A percentile compares a stretch with the other conserved stretches of the same genome.
phyloP scores from a whole-genome alignment of 345 rosid species.

The Eutrema japonicum region DNA sequence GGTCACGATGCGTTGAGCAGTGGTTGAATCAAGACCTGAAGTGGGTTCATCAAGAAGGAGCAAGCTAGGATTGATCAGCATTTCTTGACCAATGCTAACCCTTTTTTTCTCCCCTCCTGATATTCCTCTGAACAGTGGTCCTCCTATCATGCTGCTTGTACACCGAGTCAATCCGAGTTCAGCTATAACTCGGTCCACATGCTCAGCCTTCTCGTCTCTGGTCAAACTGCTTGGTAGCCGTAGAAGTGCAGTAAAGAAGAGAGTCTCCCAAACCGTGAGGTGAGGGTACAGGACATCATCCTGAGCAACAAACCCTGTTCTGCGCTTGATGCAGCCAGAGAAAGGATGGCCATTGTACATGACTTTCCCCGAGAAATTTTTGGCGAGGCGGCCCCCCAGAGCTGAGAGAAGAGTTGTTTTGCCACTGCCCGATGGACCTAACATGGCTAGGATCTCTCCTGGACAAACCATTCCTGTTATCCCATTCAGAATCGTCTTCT shows the following conservation, averaged over 20 bases:
- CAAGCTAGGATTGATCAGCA: constrained; percentile 94
- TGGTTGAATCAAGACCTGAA: constrained; percentile 96
- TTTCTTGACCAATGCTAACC: constrained; percentile 97
- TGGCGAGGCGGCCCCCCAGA: constrained; percentile 88
- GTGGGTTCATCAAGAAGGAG: constrained; percentile 95
- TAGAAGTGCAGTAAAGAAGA: constrained; percentile 85
- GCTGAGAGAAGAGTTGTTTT: constrained; percentile 98
- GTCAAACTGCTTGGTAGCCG: constrained; percentile 72
- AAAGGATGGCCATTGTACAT: constrained; percentile 89
- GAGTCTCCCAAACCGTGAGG: constrained; percentile 89
- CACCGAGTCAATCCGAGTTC: constrained; percentile 78
- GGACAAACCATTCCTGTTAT: constrained; percentile 86
- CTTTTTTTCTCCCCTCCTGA: constrained; percentile 99
- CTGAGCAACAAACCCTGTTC: constrained; percentile 93
- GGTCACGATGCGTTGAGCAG: constrained; percentile 80
- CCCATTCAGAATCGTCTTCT: constrained; percentile 80
- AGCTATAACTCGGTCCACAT: constrained; percentile 69
- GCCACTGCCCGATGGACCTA: constrained; percentile 99
- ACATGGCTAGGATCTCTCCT: constrained; percentile 94
- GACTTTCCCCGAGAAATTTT: constrained; percentile 77
- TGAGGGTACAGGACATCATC: constrained; percentile 91
- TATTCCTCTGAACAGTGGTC: constrained; percentile 88
- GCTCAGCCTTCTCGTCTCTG: constrained; percentile 69
- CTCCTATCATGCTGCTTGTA: constrained; percentile 94
- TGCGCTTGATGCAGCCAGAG: constrained; percentile 70